Base-by-base conservation (phyloP, 345 rosid species). In the Gynandropsis gynandra region DNA sequence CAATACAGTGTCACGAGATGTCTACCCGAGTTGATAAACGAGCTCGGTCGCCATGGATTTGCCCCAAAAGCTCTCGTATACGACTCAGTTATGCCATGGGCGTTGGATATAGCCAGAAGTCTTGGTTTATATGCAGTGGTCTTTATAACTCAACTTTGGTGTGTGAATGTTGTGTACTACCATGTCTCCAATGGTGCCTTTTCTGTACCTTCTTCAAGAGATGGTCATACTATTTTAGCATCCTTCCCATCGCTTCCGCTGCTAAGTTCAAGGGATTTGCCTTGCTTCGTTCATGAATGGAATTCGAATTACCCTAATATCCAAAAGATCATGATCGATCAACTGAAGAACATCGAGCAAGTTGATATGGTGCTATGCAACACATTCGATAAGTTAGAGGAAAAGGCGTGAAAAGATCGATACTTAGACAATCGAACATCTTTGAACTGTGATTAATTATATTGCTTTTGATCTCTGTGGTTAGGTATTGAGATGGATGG, bases 51-150 rank as follows among this genome's bases (percentile, higher is more conserved):
- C 10, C 52, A 64, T 0, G 53, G 61, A n/a, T 29, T 29, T 42
- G 47, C 54, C 1, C 47, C 70, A 12, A 68, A 18, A 8, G 68
- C 67, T 9, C 47, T 80, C 0, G 48, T 80, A 0, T 80, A 77
- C 4, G 87, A 80, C 38, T 66, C 83, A 0, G 24, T 47, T 21
- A 50, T 73, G 56, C 81, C 83, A 0, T 77, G 87, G 87, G 72
- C 62, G 24, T 53, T 77, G 41, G 74, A 69, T n/a, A 21, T 71
- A 50, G 87, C 83, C 1, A 68, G 59, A 27, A 20, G 13, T 3
- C 46, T 33, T 6, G 87, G 81, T 9, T 5, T 75, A 0, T 34
- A 4, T 0, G 81, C 65, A 49, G 78, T 70, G 44, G 42, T 42
- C 0, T 75, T 80, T 15, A 72, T 69, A 65, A 80, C 83, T 19